Evolutionary conservation across 108 stramenopile genomes (phyloP), one percentile per base, ranked within the genome.

Genomic region (Asterionellopsis glacialis): DNA sequence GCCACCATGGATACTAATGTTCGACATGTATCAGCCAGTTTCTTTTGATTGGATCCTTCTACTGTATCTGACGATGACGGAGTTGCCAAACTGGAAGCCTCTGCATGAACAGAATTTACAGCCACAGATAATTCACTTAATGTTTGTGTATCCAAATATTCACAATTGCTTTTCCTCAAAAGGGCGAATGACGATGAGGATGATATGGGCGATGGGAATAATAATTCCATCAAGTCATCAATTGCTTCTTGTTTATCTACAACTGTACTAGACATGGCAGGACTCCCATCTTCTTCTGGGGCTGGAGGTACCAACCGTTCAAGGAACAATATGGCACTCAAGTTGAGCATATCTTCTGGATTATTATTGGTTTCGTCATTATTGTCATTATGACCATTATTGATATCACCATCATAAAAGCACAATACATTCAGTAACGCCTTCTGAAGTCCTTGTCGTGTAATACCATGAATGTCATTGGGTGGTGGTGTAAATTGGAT

Each of bases 401-500:
- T 33, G 33, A 56, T 45, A 60, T 82, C 79, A 19, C 61, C 63
- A 26, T 72, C 67, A 41, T 72, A 61, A 51, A 75, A 84, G 11
- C 72, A 71, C 62, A 93, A 60, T 18, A 93, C 75, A 10, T 69
- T 54, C 64, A 87, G 65, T 19, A 93, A 59, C 51, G 80, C 82
- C 15, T 64, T 50, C 19, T 80, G 80, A 40, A 93, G 70, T 28
- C 81, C 73, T 28, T 77, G 74, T 28, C 74, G 62, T 13, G 92
- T 90, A 47, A 93, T 90, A 15, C 86, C 81, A 67, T 90, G 74
- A 10, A 81, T 69, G 69, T 90, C 82, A 68, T 90, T 88, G 27
- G 85, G 87, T 12, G 92, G 92, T 21, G 92, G 92, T 23, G 80
- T 82, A 47, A 93, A 93, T 56, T 90, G 81, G 26, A 93, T 74